These are phyloP conservation scores for Logfia minima DNA, from an alignment of 129 eudicot genomes.

Conservation along the genomic window DNA sequence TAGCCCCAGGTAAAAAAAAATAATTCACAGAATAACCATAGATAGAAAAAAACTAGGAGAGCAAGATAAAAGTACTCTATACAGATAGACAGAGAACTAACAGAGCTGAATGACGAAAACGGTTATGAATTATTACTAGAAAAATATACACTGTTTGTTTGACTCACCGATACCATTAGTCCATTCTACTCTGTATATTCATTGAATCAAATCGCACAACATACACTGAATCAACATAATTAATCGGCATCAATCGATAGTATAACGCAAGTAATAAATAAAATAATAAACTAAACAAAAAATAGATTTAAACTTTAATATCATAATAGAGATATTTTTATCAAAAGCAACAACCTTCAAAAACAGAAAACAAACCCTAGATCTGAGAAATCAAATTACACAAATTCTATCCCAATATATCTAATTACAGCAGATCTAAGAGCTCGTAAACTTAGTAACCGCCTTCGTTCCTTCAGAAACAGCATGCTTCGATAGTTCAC, in stretches of 20 bases:
- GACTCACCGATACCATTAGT: background rate
- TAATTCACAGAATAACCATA: background rate
- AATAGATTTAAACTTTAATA: background rate
- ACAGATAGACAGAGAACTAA: background rate
- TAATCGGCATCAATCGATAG: background rate
- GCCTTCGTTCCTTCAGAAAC: slow-evolving; percentile 31
- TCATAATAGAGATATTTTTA: no score
- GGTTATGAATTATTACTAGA: background rate
- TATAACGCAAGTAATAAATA: background rate
- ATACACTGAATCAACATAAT: background rate
- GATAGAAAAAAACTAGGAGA: background rate
- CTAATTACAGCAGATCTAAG: slow-evolving; percentile 12
- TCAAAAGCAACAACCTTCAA: no score
- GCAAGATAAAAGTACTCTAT: background rate
- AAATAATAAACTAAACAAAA: background rate
- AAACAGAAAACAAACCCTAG: background rate
- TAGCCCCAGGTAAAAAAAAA: background rate
- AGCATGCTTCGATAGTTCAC: slow-evolving; percentile 32
- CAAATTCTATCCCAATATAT: background rate
- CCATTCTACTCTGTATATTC: background rate
- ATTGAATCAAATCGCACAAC: background rate
- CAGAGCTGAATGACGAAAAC: background rate
- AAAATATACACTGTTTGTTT: background rate
- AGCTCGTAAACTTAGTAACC: slow-evolving; percentile 19
- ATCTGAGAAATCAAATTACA: background rate